Conservation (phyloP, 1,284 basidiomycete genomes). For the Trametes polyzona region DNA sequence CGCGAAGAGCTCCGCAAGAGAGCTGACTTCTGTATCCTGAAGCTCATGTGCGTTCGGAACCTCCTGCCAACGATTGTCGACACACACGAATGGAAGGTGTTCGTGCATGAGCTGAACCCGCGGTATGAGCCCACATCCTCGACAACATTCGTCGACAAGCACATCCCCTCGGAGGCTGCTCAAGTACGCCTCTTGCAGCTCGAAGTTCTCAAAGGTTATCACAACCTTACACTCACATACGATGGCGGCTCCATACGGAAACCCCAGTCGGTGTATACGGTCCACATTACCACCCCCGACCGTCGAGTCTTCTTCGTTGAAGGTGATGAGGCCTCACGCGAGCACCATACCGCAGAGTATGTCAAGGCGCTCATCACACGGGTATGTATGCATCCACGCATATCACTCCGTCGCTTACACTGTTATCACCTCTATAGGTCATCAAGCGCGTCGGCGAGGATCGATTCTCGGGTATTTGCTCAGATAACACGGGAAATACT, state of each 20-base stretch:
- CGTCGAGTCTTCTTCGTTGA: constrained; percentile 7
- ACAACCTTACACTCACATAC: constrained; percentile 21
- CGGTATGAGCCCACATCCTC: constrained; percentile 17
- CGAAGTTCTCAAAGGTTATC: not conserved
- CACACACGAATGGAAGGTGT: constrained; percentile 25
- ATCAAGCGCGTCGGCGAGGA: constrained; percentile 26
- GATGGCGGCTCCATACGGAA: constrained; percentile 18
- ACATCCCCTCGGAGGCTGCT: constrained; percentile 16
- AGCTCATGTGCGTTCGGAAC: constrained; percentile 10
- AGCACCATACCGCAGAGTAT: constrained; percentile 17
- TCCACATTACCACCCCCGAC: constrained; percentile 18
- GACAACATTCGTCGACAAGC: constrained; percentile 3
- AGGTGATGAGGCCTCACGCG: not conserved
- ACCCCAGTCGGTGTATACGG: constrained; percentile 14
- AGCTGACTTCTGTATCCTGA: constrained; percentile 1
- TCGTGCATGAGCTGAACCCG: constrained; percentile 13
- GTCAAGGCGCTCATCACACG: constrained; percentile 23
- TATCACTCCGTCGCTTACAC: not conserved
- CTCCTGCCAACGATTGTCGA: constrained; percentile 17
- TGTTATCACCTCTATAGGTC: constrained; percentile 13
- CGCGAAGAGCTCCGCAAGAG: not conserved
- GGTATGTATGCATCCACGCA: too few species aligned
- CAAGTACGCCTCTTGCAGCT: constrained; percentile 10
- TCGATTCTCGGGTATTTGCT: constrained; percentile 31
- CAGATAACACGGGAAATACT: constrained; percentile 42